Conservation (phyloP, 2,329 filamentous ascomycete species). For the Colletotrichum sp. region DNA sequence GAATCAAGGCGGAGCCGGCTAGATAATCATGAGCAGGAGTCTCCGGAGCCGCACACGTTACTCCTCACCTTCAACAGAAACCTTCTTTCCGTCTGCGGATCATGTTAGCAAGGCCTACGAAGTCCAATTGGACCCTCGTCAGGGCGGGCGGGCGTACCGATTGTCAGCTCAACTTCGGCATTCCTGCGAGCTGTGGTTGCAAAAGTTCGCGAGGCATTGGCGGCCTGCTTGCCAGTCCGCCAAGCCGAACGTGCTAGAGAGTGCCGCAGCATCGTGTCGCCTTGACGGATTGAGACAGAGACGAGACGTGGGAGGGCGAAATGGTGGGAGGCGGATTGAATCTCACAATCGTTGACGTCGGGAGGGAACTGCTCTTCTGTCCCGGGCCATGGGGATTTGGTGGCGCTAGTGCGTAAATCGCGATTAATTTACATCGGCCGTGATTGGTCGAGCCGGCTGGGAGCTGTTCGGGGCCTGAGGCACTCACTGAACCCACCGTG, state of each 20-base stretch:
- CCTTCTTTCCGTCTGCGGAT: conserved; percentile 88
- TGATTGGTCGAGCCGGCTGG: conserved; percentile 41
- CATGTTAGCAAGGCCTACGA: conserved; percentile 33
- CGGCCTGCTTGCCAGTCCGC: conserved; percentile 65
- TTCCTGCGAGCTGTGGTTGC: conserved; percentile 77
- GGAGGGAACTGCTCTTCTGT: conserved; percentile 40
- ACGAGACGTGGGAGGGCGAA: conserved; percentile 34
- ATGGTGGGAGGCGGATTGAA: conserved; percentile 35
- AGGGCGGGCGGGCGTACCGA: conserved; percentile 63
- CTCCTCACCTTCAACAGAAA: conserved; percentile 86
- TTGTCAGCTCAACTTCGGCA: conserved; percentile 95
- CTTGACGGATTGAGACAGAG: conserved; percentile 54
- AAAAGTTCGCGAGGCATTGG: conserved; percentile 76
- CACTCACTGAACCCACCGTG: neutral
- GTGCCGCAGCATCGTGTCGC: conserved; percentile 73
- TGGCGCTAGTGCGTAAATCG: conserved; percentile 38
- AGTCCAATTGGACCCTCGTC: conserved; percentile 31
- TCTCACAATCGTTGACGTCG: conserved; percentile 45
- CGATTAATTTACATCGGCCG: conserved; percentile 48
- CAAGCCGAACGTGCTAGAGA: conserved; percentile 72
- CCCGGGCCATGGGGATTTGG: conserved; percentile 33
- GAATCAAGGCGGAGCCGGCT: conserved; percentile 97
- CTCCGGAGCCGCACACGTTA: conserved; percentile 20
- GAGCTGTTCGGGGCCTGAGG: conserved; percentile 41
- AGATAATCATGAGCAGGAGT: conserved; percentile 31